Base-by-base conservation (phyloP, 257 asterid species). In the Lavandula angustifolia region DNA sequence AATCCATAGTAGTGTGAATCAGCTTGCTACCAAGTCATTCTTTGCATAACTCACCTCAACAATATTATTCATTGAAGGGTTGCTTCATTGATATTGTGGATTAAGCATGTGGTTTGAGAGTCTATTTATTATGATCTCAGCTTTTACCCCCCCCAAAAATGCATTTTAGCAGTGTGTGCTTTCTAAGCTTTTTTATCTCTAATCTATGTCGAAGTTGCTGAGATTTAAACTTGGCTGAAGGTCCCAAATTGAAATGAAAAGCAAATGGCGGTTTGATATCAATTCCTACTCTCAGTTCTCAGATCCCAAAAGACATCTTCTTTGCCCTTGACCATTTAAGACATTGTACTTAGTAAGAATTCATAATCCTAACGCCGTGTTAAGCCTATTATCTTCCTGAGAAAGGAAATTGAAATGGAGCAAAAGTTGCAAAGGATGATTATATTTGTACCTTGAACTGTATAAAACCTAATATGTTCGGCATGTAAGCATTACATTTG, bases 81-180 rank as follows among this genome's bases (percentile, higher is more conserved):
- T 43, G 57, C 57, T 55, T 67, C 65, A 55, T 33, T 54, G 2
- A 67, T 54, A 38, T 56, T 27, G 42, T 32, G 66, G 47, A 22
- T 47, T 41, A 17, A 7, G 34, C 43, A 27, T 44, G 33, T 40
- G 4, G 13, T 61, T n/a, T 53, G n/a, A 41, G 49, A n/a, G n/a
- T n/a, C n/a, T n/a, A n/a, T n/a, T n/a, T n/a, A n/a, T n/a, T n/a
- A n/a, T n/a, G n/a, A n/a, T n/a, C n/a, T n/a, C n/a, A n/a, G n/a
- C n/a, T n/a, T n/a, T n/a, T n/a, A n/a, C n/a, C n/a, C n/a, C 42
- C 32, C 9, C 3, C 3, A 13, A 54, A 54, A 51, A 8, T 53
- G 54, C n/a, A 42, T 2, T 67, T 64, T 9, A 32, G 34, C 34
- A 10, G n/a, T 50, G 34, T 34, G 11, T 18, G 27, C 4, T 1